These are phyloP conservation scores for Lotus japonicus DNA, from an alignment of 306 rosid genomes.

Conservation along the genomic window DNA sequence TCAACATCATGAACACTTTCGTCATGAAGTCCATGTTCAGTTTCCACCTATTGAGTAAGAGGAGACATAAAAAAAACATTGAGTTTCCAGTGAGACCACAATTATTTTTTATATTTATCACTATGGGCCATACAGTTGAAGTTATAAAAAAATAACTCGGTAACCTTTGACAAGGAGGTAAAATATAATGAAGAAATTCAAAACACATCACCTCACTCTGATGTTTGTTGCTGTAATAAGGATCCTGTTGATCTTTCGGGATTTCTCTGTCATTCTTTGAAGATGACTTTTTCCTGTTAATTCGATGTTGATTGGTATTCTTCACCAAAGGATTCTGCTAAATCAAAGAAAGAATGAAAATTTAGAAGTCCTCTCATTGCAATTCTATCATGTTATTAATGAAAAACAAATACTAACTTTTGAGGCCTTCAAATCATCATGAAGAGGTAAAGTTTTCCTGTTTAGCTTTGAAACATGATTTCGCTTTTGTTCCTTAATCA, in stretches of 20 bases:
- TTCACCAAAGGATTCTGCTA: slow-evolving; percentile 49
- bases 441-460: slow-evolving; percentile 34
- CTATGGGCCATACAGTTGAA: not conserved
- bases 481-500: slow-evolving; percentile 41
- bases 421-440: slow-evolving; percentile 47
- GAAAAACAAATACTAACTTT: slow-evolving; percentile 43
- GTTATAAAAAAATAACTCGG: not conserved
- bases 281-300: slow-evolving; percentile 43
- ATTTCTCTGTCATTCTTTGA: slow-evolving; percentile 46
- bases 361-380: slow-evolving; percentile 1
- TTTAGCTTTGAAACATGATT: slow-evolving; percentile 30
- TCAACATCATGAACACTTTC: slow-evolving; percentile 38
- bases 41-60: slow-evolving; percentile 49
- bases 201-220: slow-evolving; percentile 54
- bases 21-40: slow-evolving; percentile 43
- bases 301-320: slow-evolving; percentile 43
- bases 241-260: slow-evolving; percentile 42
- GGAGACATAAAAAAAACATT: slow-evolving; percentile 18
- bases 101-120: not conserved
- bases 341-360: slow-evolving; percentile 18
- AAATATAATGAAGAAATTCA: slow-evolving; percentile 16
- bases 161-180: slow-evolving; percentile 13
- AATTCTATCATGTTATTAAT: slow-evolving; percentile 20
- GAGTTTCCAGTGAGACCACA: slow-evolving; percentile 2
- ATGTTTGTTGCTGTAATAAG: slow-evolving; percentile 25